phyloP scores from a whole-genome alignment of 176 grass and related monocot species.

The Ensete ventricosum region DNA sequence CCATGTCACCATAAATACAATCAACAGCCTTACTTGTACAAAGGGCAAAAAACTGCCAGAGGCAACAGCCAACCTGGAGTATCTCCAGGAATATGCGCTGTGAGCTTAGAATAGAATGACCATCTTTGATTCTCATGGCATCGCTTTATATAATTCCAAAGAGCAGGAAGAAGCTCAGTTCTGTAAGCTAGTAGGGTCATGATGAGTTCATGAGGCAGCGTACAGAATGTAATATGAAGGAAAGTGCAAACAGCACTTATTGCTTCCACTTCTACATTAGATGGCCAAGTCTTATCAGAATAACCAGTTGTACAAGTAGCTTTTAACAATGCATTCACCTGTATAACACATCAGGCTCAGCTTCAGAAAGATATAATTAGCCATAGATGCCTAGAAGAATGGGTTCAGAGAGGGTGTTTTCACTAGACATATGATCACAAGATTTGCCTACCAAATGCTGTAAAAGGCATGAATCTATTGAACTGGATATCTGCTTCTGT shows the following conservation, averaged over 20 bases:
- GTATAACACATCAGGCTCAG: conserved; percentile 17
- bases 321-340: conserved; percentile 89
- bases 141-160: conserved; percentile 85
- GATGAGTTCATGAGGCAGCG: conserved; percentile 51
- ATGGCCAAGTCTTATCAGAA: conserved; percentile 38
- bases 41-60: conserved; percentile 88
- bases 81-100: conserved; percentile 38
- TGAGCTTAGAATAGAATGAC: conserved; percentile 59
- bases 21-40: conserved; percentile 69
- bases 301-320: conserved; percentile 38
- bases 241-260: conserved; percentile 92
- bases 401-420: conserved; percentile 5
- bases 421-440: neutral
- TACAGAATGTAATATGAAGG: conserved; percentile 75
- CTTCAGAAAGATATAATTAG: neutral
- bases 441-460: conserved; percentile 61
- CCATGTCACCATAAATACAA: neutral
- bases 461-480: conserved; percentile 79
- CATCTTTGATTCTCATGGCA: conserved; percentile 80
- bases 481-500: conserved; percentile 55
- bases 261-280: conserved; percentile 68
- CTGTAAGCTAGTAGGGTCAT: conserved; percentile 86
- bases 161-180: conserved; percentile 82
- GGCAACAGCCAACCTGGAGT: conserved; percentile 79
- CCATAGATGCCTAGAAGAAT: neutral